Evolutionary conservation across 345 rosid species (phyloP).

Genomic region (Populus davidiana): DNA sequence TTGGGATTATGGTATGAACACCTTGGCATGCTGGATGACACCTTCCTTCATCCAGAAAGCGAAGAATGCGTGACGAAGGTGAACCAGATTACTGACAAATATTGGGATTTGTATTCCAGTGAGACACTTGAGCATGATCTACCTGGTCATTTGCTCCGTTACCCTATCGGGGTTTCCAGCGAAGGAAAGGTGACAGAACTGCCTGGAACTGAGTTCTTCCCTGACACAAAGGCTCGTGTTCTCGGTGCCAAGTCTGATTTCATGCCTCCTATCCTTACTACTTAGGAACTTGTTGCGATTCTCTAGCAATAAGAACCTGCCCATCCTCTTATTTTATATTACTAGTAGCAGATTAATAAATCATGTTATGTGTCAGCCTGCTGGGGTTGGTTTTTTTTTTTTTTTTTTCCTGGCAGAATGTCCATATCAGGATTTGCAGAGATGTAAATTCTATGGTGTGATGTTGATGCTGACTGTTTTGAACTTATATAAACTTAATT

Average conservation of each 20-base stretch:
- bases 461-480: constrained; percentile 6
- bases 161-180: constrained; percentile 61
- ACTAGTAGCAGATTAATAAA: constrained; percentile 21
- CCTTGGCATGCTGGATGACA: constrained; percentile 81
- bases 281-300: constrained; percentile 14
- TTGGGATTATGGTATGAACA: constrained; percentile 96
- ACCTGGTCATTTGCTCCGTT: constrained; percentile 90
- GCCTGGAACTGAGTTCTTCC: constrained; percentile 72
- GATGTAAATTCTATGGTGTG: constrained; percentile 17
- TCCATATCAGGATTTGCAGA: constrained; percentile 18
- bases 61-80: constrained; percentile 63
- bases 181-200: constrained; percentile 69
- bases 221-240: constrained; percentile 84
- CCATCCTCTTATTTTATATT: not conserved
- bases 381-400: not conserved
- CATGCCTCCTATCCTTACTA: constrained; percentile 92
- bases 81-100: constrained; percentile 75
- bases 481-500: not conserved
- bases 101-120: constrained; percentile 86
- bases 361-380: not conserved
- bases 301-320: constrained; percentile 1
- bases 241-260: constrained; percentile 86
- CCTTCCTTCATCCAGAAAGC: constrained; percentile 71
- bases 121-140: constrained; percentile 73
- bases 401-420: constrained; percentile 5